phyloP scores from a whole-genome alignment of 108 stramenopile genomes.

The Fistulifera pelliculosa region DNA sequence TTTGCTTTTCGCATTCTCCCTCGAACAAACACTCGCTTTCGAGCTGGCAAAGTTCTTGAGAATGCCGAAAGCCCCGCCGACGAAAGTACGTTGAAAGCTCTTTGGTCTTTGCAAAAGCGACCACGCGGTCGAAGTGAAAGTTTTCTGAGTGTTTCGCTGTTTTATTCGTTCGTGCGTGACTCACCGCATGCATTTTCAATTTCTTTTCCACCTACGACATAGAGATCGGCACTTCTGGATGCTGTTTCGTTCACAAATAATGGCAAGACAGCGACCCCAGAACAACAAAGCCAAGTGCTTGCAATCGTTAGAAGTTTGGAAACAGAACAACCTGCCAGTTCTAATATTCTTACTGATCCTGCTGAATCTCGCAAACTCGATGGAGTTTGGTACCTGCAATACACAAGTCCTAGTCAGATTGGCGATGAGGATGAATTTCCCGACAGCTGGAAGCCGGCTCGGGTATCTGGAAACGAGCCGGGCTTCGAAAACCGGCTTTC shows the following conservation, averaged over 20 bases:
- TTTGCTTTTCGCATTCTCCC: too few relatives aligned
- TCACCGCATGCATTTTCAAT: too few relatives aligned
- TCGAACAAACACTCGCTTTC: too few relatives aligned
- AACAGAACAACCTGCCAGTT: slow-evolving; percentile 21
- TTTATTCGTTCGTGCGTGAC: too few relatives aligned
- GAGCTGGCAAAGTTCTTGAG: too few relatives aligned
- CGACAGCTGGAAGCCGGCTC: slow-evolving; percentile 29
- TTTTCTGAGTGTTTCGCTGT: too few relatives aligned
- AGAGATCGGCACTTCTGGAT: slow-evolving; percentile 25
- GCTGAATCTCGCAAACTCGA: slow-evolving; percentile 38
- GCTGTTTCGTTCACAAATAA: slow-evolving; percentile 47
- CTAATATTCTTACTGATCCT: slow-evolving; percentile 29
- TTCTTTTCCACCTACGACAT: background rate
- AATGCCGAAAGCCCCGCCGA: too few relatives aligned
- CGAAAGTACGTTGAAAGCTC: too few relatives aligned
- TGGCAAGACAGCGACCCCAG: slow-evolving; percentile 54
- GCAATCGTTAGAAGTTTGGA: slow-evolving; percentile 46
- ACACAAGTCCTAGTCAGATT: slow-evolving; percentile 52
- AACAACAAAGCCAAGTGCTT: slow-evolving; percentile 42
- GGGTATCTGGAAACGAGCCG: slow-evolving; percentile 25
- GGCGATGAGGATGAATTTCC: slow-evolving; percentile 17
- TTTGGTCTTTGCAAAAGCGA: too few relatives aligned
- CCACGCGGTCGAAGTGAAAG: too few relatives aligned
- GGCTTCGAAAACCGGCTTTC: slow-evolving; percentile 33
- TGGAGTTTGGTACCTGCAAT: slow-evolving; percentile 64